Percentiles rank a stretch among this genome's conserved stretches.
These are phyloP conservation scores for Pseudotulostoma volvatum DNA, from an alignment of 495 filamentous ascomycete genomes.

Conservation along the genomic window DNA sequence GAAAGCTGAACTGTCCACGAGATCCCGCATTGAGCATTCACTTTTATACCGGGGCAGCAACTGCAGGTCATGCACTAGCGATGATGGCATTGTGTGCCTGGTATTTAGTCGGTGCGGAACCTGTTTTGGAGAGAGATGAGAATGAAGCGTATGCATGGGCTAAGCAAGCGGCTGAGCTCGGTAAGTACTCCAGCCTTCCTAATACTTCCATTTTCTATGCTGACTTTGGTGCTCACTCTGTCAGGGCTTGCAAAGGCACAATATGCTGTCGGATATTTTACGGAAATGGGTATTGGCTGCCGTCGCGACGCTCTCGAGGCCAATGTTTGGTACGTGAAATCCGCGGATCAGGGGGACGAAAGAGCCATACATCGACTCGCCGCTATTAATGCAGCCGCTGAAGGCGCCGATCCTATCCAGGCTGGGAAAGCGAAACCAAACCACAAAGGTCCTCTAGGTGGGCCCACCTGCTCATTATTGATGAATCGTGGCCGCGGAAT, in stretches of 20 bases:
- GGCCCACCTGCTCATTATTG: too few relatives aligned
- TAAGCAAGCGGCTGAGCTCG: slow-evolving; percentile 61
- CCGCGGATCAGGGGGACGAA: slow-evolving; percentile 82
- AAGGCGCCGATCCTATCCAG: slow-evolving; percentile 41
- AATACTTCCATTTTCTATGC: neutral
- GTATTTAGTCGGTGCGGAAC: slow-evolving; percentile 93
- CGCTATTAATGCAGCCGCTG: slow-evolving; percentile 71
- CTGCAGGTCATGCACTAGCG: slow-evolving; percentile 65
- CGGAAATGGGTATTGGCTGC: slow-evolving; percentile 94
- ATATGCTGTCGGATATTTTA: slow-evolving; percentile 94
- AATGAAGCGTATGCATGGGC: slow-evolving; percentile 97
- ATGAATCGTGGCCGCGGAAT: too few relatives aligned
- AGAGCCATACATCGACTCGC: slow-evolving; percentile 72
- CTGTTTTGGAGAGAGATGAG: slow-evolving; percentile 86
- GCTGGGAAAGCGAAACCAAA: slow-evolving; percentile 6
- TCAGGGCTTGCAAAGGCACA: slow-evolving; percentile 80
- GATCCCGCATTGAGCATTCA: slow-evolving; percentile 92
- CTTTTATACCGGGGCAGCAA: slow-evolving; percentile 88
- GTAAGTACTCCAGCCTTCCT: slow-evolving; percentile 32
- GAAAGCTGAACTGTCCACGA: slow-evolving; percentile 65
- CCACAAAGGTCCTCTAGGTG: slow-evolving; percentile 1
- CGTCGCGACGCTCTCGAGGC: slow-evolving; percentile 84
- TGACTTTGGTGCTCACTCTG: slow-evolving; percentile 6
- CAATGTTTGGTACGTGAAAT: slow-evolving; percentile 96
- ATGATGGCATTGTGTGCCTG: slow-evolving; percentile 99